Base-by-base conservation (phyloP, 257 asterid genomes). In the Plantago elongata region DNA sequence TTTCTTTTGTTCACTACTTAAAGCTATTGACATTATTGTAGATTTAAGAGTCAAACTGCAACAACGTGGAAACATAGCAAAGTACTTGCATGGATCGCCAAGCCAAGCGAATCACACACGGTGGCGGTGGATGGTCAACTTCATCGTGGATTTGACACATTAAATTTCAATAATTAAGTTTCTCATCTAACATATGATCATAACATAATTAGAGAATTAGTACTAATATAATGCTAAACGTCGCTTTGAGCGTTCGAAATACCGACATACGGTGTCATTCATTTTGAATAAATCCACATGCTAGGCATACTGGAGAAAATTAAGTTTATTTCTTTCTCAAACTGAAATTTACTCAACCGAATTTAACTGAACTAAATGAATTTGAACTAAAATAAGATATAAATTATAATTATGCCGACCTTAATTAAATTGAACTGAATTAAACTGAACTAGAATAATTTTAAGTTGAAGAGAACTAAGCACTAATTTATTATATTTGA, bases 71-170 rank as follows among this genome's bases (percentile, higher is more conserved):
- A 77, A 67, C 70, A n/a, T 13, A 55, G 57, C 27, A 72, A 38
- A 66, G 38, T 58, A 61, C 55, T 42, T 75, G 60, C 71, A 69
- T 67, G 69, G 62, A 11, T 55, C 42, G 5, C 13, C 69, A 75
- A 58, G 64, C 80, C 78, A 61, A 59, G 80, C 75, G 68, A 22
- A 66, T 70, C 77, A 74, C 71, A 71, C 76, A 54, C 64, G 61
- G 27, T 63, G 92, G 83, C 95, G 95, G 96, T 57, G 62, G 44
- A 37, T 81, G 95, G 96, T 85, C 94, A 85, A 83, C 81, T 71
- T 69, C 63, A 69, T 60, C 65, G 15, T 63, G 67, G 62, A 54
- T 27, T 27, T 54, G 42, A 54, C 34, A 27, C 40, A 34, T 34
- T 54, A 29, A 37, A 54, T 54, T 50, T 54, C 15, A 54, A 11